Conservation (phyloP, 176 grass and related monocot genomes). For the Canna indica region DNA sequence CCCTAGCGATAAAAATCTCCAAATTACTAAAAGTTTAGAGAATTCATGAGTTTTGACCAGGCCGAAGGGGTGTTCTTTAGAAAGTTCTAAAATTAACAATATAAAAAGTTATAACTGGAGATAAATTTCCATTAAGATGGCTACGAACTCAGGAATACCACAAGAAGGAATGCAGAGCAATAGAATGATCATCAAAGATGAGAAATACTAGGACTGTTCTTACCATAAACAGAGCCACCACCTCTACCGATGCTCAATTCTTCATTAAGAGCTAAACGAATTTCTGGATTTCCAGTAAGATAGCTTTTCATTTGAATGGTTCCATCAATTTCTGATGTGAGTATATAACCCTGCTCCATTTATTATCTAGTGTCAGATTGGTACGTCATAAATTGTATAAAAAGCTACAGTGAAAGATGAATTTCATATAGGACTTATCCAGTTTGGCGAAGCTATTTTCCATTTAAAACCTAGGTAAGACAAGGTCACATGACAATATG, state of each 20-base stretch:
- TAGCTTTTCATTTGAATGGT: constrained; percentile 99
- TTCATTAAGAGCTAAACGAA: constrained; percentile 95
- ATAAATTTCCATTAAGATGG: neutral
- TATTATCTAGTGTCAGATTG: constrained; percentile 18
- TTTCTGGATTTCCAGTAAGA: constrained; percentile 92
- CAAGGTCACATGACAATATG: neutral
- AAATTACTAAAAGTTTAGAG: neutral
- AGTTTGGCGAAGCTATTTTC: too few relatives aligned
- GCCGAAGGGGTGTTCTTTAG: too few relatives aligned
- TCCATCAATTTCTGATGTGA: constrained; percentile 98
- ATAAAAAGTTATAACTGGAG: too few relatives aligned
- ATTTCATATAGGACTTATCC: neutral
- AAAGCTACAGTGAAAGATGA: neutral
- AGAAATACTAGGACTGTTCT: neutral
- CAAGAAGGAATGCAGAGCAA: neutral
- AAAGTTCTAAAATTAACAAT: too few relatives aligned
- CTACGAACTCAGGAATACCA: neutral
- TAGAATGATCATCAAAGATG: neutral
- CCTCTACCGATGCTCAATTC: constrained; percentile 86
- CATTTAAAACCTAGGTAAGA: too few relatives aligned
- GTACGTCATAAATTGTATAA: constrained; percentile 1
- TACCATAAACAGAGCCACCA: constrained; percentile 63
- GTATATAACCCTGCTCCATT: constrained; percentile 76
- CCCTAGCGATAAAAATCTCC: neutral
- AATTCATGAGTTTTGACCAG: too few relatives aligned